phyloP scores from a whole-genome alignment of 768 basidiomycete species.

The Suillus variegatus region DNA sequence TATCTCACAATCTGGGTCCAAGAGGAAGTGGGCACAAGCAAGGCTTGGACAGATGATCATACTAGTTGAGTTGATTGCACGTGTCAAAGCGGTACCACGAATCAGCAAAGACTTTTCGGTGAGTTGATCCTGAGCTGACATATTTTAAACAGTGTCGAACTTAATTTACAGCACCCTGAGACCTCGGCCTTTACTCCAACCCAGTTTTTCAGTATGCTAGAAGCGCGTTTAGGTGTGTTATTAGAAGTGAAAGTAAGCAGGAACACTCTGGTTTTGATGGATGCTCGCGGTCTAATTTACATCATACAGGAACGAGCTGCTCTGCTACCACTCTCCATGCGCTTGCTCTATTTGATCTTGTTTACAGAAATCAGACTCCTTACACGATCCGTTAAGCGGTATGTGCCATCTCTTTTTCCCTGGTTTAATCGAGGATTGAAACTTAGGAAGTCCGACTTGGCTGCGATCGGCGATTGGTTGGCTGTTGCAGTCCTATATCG shows the following conservation, averaged over 20 bases:
- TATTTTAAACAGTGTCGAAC: background rate
- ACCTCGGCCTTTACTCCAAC: background rate
- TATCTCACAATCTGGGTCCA: conserved; percentile 17
- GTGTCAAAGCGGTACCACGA: conserved; percentile 46
- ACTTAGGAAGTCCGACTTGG: conserved; percentile 36
- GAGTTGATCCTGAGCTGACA: conserved; percentile 12
- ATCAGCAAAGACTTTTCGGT: conserved; percentile 43
- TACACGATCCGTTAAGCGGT: conserved; percentile 66
- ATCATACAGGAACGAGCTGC: conserved; percentile 51
- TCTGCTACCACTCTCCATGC: conserved; percentile 55
- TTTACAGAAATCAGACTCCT: conserved; percentile 66
- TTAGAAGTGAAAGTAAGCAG: conserved; percentile 56
- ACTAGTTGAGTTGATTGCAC: conserved; percentile 59
- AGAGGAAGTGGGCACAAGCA: conserved; percentile 44
- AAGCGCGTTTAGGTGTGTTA: conserved; percentile 54
- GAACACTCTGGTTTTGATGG: background rate
- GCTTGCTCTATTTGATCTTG: conserved; percentile 59
- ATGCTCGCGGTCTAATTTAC: conserved; percentile 3
- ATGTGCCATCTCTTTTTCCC: conserved; percentile 22
- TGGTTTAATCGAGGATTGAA: conserved; percentile 18
- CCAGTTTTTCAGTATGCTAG: conserved; percentile 54
- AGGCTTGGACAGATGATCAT: conserved; percentile 65
- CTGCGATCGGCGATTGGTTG: conserved; percentile 29
- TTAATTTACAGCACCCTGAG: conserved; percentile 3
- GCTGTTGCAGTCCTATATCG: conserved; percentile 26